Evolutionary conservation across 1,284 basidiomycete species (phyloP).

Genomic region (Rhodotorula sp.): DNA sequence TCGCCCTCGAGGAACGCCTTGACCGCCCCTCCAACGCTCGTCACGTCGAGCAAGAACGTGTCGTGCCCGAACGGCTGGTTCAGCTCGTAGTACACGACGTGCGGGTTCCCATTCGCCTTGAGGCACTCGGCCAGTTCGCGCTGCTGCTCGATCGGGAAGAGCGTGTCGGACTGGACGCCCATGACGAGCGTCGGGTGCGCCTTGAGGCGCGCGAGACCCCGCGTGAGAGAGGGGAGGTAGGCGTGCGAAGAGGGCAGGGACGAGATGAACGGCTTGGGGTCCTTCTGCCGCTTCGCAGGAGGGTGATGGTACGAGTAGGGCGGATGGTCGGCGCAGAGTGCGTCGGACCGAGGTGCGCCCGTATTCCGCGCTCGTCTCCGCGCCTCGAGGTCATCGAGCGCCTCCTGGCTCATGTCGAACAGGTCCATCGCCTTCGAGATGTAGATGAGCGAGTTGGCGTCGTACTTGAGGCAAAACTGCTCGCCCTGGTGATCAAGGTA

Average conservation of each 20-base stretch:
- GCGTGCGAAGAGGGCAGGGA: constrained; percentile 58
- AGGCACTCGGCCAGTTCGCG: constrained; percentile 91
- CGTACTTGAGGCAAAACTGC: constrained; percentile 96
- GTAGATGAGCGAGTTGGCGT: constrained; percentile 98
- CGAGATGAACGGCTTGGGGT: constrained; percentile 50
- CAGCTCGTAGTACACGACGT: constrained; percentile 93
- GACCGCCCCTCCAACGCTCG: constrained; percentile 74
- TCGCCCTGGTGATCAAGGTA: constrained; percentile 90
- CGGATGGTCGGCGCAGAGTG: constrained; percentile 28
- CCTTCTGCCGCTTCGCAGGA: constrained; percentile 49
- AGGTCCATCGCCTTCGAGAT: constrained; percentile 99
- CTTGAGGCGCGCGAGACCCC: constrained; percentile 73
- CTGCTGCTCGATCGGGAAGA: constrained; percentile 98
- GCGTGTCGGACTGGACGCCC: constrained; percentile 93
- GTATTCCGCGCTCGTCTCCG: constrained; percentile 34
- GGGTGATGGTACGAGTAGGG: background rate
- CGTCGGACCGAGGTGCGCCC: constrained; percentile 27
- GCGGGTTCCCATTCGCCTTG: constrained; percentile 78
- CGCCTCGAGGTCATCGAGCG: constrained; percentile 63
- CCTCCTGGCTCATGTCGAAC: constrained; percentile 87
- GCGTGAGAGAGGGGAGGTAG: constrained; percentile 75
- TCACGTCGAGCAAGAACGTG: constrained; percentile 84
- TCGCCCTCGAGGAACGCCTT: constrained; percentile 62
- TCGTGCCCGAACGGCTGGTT: constrained; percentile 92
- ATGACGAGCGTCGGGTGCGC: constrained; percentile 82